These are phyloP conservation scores for Panellus pusillus DNA, from an alignment of 768 basidiomycete species.

Conservation along the genomic window DNA sequence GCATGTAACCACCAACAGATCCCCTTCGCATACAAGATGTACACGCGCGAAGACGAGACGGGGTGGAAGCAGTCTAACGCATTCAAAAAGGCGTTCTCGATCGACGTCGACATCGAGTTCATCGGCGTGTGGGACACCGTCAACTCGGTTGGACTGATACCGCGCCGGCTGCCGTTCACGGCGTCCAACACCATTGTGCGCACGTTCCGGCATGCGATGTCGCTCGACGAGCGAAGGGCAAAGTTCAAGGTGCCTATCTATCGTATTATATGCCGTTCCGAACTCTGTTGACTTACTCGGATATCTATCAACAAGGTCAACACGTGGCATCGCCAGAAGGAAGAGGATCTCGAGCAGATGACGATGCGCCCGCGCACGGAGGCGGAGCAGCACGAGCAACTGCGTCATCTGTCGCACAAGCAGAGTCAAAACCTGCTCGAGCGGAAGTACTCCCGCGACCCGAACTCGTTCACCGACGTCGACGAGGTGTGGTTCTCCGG, in stretches of 20 bases:
- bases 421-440: constrained; percentile 21
- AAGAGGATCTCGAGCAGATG: constrained; percentile 31
- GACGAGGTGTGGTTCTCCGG: constrained; percentile 36
- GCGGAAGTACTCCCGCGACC: constrained; percentile 26
- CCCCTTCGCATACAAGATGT: constrained; percentile 5
- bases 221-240: constrained; percentile 53
- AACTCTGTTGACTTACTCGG: too few species aligned
- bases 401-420: constrained; percentile 3
- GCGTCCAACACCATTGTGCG: constrained; percentile 44
- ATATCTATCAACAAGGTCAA: too few species aligned
- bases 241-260: constrained; percentile 46
- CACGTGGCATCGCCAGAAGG: constrained; percentile 33
- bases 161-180: constrained; percentile 46
- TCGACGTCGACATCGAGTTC: constrained; percentile 45
- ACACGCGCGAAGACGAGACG: constrained; percentile 27
- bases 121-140: constrained; percentile 61
- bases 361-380: constrained; percentile 22
- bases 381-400: constrained; percentile 1
- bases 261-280: too few species aligned
- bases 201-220: constrained; percentile 53
- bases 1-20: constrained; percentile 38
- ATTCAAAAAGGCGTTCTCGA: constrained; percentile 48
- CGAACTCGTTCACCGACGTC: constrained; percentile 34
- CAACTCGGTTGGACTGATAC: constrained; percentile 49
- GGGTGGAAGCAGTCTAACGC: constrained; percentile 43